These are phyloP conservation scores for Austroboletus novae-zelandiae DNA, from an alignment of 1,284 basidiomycete species.

Conservation along the genomic window DNA sequence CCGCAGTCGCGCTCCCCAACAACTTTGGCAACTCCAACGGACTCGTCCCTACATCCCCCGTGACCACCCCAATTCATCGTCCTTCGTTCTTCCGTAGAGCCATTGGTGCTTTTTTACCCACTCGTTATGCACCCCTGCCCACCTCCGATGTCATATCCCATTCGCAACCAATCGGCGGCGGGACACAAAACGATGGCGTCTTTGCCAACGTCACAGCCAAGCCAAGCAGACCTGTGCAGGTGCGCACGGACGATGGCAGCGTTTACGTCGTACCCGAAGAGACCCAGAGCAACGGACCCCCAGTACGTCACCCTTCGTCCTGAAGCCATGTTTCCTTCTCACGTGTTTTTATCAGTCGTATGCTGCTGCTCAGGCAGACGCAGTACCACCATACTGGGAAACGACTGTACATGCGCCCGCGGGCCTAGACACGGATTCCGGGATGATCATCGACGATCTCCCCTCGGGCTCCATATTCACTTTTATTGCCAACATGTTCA, in stretches of 20 bases:
- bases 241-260: conserved; percentile 57
- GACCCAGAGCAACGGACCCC: conserved; percentile 78
- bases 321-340: background rate
- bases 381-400: conserved; percentile 96
- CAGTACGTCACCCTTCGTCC: conserved; percentile 51
- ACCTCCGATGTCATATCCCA: conserved; percentile 35
- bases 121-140: conserved; percentile 66
- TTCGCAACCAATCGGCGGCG: conserved; percentile 59
- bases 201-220: conserved; percentile 96
- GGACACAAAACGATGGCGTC: conserved; percentile 89
- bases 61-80: conserved; percentile 37
- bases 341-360: conserved; percentile 62
- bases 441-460: conserved; percentile 74
- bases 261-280: conserved; percentile 75
- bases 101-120: conserved; percentile 70
- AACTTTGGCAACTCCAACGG: conserved; percentile 83
- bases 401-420: conserved; percentile 84
- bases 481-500: conserved; percentile 79
- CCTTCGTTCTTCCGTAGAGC: conserved; percentile 60
- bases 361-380: conserved; percentile 83
- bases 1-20: conserved; percentile 59
- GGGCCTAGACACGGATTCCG: conserved; percentile 48
- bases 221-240: conserved; percentile 53
- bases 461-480: conserved; percentile 68
- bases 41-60: conserved; percentile 55